phyloP scores from a whole-genome alignment of 148 eudicot species.

The Oxyria digyna region DNA sequence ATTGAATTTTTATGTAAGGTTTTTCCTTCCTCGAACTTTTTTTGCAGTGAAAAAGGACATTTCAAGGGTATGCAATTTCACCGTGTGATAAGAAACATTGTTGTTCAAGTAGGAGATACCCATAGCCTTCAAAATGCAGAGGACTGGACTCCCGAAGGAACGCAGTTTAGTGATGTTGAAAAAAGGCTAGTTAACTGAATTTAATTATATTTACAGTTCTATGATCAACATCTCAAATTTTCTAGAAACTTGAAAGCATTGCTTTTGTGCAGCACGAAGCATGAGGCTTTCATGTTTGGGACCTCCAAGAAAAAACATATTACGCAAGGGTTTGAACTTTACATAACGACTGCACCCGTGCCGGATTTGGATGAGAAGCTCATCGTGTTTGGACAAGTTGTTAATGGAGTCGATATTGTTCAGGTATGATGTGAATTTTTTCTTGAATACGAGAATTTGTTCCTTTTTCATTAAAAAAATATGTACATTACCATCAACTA shows the following conservation, averaged over 20 bases:
- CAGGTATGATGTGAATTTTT: no score
- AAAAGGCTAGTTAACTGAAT: slow-evolving; percentile 38
- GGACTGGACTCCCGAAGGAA: slow-evolving; percentile 79
- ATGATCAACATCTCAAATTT: not conserved
- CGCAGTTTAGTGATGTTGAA: slow-evolving; percentile 59
- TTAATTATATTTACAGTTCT: not conserved
- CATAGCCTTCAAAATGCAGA: slow-evolving; percentile 51
- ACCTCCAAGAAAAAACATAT: slow-evolving; percentile 64
- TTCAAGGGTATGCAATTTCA: slow-evolving; percentile 91
- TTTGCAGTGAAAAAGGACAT: slow-evolving; percentile 67
- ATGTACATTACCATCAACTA: no score
- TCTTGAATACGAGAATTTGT: no score
- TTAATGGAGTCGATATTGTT: slow-evolving; percentile 85
- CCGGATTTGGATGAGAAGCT: slow-evolving; percentile 77
- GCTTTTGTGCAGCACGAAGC: slow-evolving; percentile 56
- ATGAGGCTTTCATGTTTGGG: slow-evolving; percentile 92
- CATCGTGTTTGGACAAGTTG: slow-evolving; percentile 75
- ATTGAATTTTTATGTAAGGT: no score
- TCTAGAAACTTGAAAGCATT: not conserved
- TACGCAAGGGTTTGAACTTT: slow-evolving; percentile 52
- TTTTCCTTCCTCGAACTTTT: no score
- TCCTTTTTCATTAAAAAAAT: no score
- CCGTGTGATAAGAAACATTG: slow-evolving; percentile 80
- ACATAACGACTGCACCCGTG: slow-evolving; percentile 82
- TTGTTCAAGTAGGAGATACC: slow-evolving; percentile 76